Evolutionary conservation across 1,284 basidiomycete genomes (phyloP), one percentile per base, ranked within the genome.

Genomic region (Mycosarcoma maydis): DNA sequence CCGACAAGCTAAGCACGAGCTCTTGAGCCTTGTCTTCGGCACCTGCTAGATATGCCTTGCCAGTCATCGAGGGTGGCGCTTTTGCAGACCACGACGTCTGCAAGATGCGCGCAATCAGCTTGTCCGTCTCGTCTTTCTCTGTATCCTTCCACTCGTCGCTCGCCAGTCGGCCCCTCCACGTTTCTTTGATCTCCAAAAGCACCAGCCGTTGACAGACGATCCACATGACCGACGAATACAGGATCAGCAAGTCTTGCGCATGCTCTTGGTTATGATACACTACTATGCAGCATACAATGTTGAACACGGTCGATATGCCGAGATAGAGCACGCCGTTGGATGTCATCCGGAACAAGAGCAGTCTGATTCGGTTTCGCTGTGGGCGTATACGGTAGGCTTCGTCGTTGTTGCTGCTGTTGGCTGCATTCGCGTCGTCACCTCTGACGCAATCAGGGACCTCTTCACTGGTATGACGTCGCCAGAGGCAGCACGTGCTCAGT

Each of bases 191-290:
- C 46, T 76, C 76, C 27, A 66, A 44, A 23, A 77, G 52, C 11
- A 77, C 47, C 34, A 76, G 44, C 11, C 58, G 65, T 34, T 76
- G 70, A 33, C 73, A 73, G 23, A 76, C 38, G 26, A 74, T 58
- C 50, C 69, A 69, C 73, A 77, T 72, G 5, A 73, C 59, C 11
- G 76, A 55, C 30, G 69, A 48, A 17, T 70, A 74, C 20, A 77
- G 44, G 19, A 70, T 32, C 45, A 76, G 41, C 37, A 77, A 42
- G 23, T 65, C 59, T 38, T 75, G 71, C 36, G 72, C 70, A 7
- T 51, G 52, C 10, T 57, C 36, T 17, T 66, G 52, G 22, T 66
- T 43, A 23, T 32, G 26, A 16, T 44, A 41, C 4, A 68, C 72
- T 2, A 75, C 32, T 8, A 62, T 30, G 23, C 74, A 69, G 60